Evolutionary conservation across 768 basidiomycete genomes (phyloP), one percentile per base, ranked within the genome.

Genomic region (Fistulinella prunicolor): DNA sequence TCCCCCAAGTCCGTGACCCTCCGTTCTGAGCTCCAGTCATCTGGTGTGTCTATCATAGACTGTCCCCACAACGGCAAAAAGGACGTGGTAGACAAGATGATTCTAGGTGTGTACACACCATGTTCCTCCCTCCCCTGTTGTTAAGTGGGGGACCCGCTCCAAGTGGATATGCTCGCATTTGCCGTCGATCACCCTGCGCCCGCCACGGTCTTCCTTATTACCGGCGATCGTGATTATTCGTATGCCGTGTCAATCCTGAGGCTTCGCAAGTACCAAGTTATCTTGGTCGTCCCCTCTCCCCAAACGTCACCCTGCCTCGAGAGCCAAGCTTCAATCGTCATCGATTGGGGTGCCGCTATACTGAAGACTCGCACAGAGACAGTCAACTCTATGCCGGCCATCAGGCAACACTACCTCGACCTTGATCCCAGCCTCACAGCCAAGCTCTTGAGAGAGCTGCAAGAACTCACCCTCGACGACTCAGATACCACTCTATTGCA

Each of bases 161-260:
- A 60, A 85, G 85, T 82, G 39, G 86, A 87, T 57, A 80, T 87
- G 73, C 66, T 87, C 47, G 71, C 78, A 7, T 77, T 80, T 60
- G 83, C 80, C n/a, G 76, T 83, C 57, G 85, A 86, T 65, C 75
- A 78, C 53, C 67, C 74, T 3, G 48, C 74, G 3, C 75, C 77
- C 48, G 58, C 75, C 22, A 83, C 82, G 14, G 66, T 85, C 54
- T 64, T 86, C 37, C 68, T 88, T 30, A 81, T 88, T 55, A 75
- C 84, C 0, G 82, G 79, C 16, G 83, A 87, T 63, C 73, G 82
- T 35, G 84, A 86, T 60, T 80, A 84, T 54, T 76, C 78, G 4
- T 86, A 84, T 58, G 78, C 79, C n/a, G 62, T 84, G 38, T 78
- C 83, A 2, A 69, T 71, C 29, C 66, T 86, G 39, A 75, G 78